These are phyloP conservation scores for Chaetomiaceae sp. DNA, from an alignment of 2,329 filamentous ascomycete genomes.

Conservation along the genomic window DNA sequence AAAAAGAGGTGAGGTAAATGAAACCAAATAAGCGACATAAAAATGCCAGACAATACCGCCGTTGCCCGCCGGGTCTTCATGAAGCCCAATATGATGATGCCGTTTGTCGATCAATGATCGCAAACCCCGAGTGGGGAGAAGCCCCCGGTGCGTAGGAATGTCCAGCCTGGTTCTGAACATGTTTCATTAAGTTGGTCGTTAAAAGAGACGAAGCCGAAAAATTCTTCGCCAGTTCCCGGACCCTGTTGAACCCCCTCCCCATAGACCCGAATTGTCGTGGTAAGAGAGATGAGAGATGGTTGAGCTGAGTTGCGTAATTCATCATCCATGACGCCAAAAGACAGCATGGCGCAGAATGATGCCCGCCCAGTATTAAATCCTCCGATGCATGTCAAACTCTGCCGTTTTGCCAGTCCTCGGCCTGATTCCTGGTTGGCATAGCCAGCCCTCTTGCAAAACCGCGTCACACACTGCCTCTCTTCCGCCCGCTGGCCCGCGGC, in stretches of 20 bases:
- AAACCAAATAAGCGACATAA: no score
- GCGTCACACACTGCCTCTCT: constrained; percentile 24
- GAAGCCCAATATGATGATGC: not conserved
- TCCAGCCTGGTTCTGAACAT: constrained; percentile 15
- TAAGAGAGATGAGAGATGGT: not conserved
- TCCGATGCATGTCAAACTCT: not conserved
- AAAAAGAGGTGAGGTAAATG: not conserved
- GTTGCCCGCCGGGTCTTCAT: not conserved
- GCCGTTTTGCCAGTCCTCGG: not conserved
- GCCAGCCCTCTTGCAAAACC: constrained; percentile 15
- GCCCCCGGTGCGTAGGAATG: not conserved
- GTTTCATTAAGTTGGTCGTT: not conserved
- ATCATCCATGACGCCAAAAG: not conserved
- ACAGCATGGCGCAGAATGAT: not conserved
- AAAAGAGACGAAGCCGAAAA: not conserved
- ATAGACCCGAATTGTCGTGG: not conserved
- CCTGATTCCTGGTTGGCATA: constrained; percentile 15
- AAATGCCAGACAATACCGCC: not conserved
- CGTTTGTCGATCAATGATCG: not conserved
- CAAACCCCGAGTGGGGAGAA: not conserved
- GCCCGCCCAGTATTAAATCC: constrained; percentile 8
- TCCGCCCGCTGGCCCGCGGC: constrained; percentile 18
- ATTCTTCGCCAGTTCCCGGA: not conserved
- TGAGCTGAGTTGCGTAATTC: not conserved
- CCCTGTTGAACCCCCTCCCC: no score